Conservation (phyloP, 192 early-diverging fungal species). For the Coemansia sp. region DNA sequence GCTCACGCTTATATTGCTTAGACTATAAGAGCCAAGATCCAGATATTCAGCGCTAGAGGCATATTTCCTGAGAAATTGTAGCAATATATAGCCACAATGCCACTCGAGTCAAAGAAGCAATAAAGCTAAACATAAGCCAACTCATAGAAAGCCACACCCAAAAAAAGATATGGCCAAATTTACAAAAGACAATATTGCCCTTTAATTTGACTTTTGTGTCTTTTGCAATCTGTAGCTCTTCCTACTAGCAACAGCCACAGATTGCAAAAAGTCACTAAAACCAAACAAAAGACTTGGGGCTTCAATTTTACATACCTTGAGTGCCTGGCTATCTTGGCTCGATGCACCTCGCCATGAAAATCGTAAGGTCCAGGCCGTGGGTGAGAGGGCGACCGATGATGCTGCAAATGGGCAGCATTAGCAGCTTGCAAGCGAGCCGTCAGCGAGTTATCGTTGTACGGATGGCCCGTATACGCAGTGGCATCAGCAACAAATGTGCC, state of each 20-base stretch:
- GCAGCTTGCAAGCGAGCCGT: conserved; percentile 17
- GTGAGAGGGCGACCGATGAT: conserved; percentile 19
- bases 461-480: conserved; percentile 5
- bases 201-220: not conserved
- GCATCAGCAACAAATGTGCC: conserved; percentile 43
- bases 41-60: not conserved
- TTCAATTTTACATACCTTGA: conserved; percentile 39
- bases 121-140: not conserved
- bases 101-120: conserved; percentile 9
- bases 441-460: conserved; percentile 9
- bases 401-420: conserved; percentile 1
- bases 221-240: not conserved
- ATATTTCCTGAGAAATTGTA: conserved; percentile 10
- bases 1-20: not conserved
- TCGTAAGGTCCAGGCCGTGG: conserved; percentile 35
- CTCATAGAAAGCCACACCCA: conserved; percentile 10
- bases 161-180: not conserved
- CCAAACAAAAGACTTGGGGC: not conserved
- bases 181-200: conserved; percentile 5
- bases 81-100: conserved; percentile 15
- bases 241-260: not conserved
- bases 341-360: conserved; percentile 24
- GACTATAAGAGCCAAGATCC: not conserved
- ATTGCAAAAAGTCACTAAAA: not conserved
- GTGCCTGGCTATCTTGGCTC: conserved; percentile 42